Conservation (phyloP, 305 asterid species). For the Caryopteris hybrid region DNA sequence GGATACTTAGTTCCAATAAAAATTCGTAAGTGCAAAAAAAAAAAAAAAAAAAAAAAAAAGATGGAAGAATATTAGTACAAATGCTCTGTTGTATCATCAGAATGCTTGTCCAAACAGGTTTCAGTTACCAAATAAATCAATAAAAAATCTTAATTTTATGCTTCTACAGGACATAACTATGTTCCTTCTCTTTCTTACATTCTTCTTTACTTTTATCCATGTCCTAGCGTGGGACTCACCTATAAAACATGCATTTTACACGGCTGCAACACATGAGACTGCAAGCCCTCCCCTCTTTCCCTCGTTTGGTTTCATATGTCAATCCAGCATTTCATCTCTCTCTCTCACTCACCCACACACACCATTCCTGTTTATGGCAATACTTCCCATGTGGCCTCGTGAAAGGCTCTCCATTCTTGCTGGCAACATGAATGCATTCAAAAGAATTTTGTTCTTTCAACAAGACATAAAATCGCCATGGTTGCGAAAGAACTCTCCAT, state of each 20-base stretch:
- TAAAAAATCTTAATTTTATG: not conserved
- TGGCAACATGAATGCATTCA: not conserved
- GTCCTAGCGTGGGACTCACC: not conserved
- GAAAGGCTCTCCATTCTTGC: not conserved
- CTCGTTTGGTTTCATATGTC: constrained; percentile 7
- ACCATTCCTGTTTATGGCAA: constrained; percentile 21
- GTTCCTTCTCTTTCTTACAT: not conserved
- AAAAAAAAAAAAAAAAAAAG: not conserved
- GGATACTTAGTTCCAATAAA: constrained; percentile 11
- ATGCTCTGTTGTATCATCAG: constrained; percentile 7
- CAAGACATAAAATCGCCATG: constrained; percentile 8
- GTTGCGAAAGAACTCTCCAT: constrained; percentile 28
- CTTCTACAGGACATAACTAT: not conserved
- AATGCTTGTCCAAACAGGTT: not conserved
- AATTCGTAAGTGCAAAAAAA: not conserved
- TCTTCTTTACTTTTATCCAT: not conserved
- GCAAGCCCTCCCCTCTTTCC: constrained; percentile 14
- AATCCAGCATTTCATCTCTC: too few relatives aligned
- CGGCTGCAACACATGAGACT: constrained; percentile 19
- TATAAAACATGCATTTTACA: constrained; percentile 2
- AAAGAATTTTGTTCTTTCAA: not conserved
- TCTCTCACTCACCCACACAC: not conserved
- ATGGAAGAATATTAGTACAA: not conserved
- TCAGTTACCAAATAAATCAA: not conserved
- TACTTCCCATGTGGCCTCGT: constrained; percentile 19